Conservation (phyloP, 805 yeast genomes). For the Kregervanrija fluxuum region DNA sequence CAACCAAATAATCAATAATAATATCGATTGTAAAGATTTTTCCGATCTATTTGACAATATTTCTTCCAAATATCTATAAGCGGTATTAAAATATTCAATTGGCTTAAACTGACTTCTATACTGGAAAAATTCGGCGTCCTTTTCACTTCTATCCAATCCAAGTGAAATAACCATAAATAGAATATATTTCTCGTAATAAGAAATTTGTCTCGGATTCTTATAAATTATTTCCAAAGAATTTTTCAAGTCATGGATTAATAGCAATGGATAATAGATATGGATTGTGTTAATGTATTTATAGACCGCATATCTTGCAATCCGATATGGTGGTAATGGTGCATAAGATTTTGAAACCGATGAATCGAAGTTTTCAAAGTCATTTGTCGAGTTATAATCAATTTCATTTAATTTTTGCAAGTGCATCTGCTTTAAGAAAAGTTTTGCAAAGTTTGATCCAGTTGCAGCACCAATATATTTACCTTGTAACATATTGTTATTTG, state of each 20-base stretch:
- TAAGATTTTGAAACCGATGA: conserved; percentile 12
- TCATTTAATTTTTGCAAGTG: conserved; percentile 12
- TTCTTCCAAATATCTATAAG: conserved; percentile 18
- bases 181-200: conserved; percentile 16
- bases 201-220: conserved; percentile 8
- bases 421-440: conserved; percentile 15
- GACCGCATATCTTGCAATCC: conserved; percentile 10
- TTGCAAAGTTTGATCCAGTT: conserved; percentile 20
- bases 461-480: conserved; percentile 20
- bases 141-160: conserved; percentile 7
- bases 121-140: conserved; percentile 2
- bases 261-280: conserved; percentile 16
- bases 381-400: neutral
- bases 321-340: conserved; percentile 17
- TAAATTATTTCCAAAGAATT: conserved; percentile 8
- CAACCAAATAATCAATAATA: conserved; percentile 19
- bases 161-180: conserved; percentile 19
- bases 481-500: conserved; percentile 7
- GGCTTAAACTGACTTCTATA: conserved; percentile 15
- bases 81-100: conserved; percentile 18
- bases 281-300: conserved; percentile 14
- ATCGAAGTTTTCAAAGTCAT: conserved; percentile 14
- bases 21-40: conserved; percentile 16
- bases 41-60: conserved; percentile 16
- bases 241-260: conserved; percentile 11